These are phyloP conservation scores for Phytopythium vexans DNA, from an alignment of 352 stramenopile genomes.

Conservation along the genomic window DNA sequence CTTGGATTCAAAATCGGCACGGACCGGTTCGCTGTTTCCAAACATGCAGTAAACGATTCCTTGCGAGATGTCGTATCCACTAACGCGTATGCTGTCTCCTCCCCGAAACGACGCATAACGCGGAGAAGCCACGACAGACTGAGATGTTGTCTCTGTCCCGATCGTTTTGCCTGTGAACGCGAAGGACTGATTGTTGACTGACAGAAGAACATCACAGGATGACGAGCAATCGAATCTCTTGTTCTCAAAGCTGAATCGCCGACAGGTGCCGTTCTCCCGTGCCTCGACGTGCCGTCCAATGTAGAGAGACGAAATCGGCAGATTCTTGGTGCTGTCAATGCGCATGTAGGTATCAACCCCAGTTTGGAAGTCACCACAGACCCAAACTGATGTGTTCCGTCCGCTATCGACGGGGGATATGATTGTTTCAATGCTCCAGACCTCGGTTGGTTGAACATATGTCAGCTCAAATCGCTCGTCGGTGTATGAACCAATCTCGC, in stretches of 20 bases:
- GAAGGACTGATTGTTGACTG: slow-evolving; percentile 43
- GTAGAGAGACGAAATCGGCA: neutral
- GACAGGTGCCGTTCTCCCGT: neutral
- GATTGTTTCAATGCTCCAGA: slow-evolving; percentile 19
- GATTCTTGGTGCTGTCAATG: too few relatives aligned
- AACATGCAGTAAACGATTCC: slow-evolving; percentile 30
- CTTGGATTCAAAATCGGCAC: slow-evolving; percentile 6
- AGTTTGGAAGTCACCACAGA: slow-evolving; percentile 1
- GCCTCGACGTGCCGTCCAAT: neutral
- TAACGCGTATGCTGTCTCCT: slow-evolving; percentile 23
- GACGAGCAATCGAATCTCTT: slow-evolving; percentile 7
- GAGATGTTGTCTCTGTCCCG: slow-evolving; percentile 2
- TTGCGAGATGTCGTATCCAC: slow-evolving; percentile 14
- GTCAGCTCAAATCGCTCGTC: slow-evolving; percentile 24
- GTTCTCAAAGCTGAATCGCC: neutral
- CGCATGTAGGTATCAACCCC: too few relatives aligned
- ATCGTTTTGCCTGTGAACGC: slow-evolving; percentile 18
- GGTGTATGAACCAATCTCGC: slow-evolving; percentile 10
- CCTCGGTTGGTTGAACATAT: slow-evolving; percentile 21
- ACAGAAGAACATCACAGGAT: slow-evolving; percentile 30
- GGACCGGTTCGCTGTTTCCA: slow-evolving; percentile 4
- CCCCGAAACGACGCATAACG: slow-evolving; percentile 26
- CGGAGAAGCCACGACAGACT: slow-evolving; percentile 15
- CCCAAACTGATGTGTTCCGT: neutral
- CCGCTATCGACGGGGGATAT: slow-evolving; percentile 4